These are phyloP conservation scores for Macrophomina tecta DNA, from an alignment of 2,329 filamentous ascomycete species.

Conservation along the genomic window DNA sequence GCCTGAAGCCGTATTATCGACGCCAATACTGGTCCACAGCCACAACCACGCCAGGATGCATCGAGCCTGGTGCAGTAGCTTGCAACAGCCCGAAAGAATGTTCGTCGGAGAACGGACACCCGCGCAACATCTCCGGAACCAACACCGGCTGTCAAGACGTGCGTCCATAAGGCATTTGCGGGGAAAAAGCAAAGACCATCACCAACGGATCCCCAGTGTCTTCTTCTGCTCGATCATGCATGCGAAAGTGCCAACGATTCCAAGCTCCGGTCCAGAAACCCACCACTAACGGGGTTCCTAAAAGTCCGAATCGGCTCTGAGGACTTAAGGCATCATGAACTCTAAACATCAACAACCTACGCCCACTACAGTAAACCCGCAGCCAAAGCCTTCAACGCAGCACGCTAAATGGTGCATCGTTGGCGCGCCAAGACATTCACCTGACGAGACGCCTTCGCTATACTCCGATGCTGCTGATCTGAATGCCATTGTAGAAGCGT, in stretches of 20 bases:
- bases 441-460: neutral
- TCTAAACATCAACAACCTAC: neutral
- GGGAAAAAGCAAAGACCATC: neutral
- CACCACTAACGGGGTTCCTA: neutral
- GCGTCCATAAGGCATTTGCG: neutral
- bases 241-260: neutral
- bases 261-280: neutral
- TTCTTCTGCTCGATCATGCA: neutral
- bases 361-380: neutral
- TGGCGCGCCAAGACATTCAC: neutral
- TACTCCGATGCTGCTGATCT: neutral
- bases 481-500: neutral
- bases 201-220: neutral
- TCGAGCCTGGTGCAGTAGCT: conserved; percentile 18
- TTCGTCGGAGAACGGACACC: neutral
- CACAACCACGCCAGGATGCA: conserved; percentile 6
- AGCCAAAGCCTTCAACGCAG: neutral
- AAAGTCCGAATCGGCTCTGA: neutral
- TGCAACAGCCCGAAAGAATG: conserved; percentile 4
- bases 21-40: neutral
- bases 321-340: neutral
- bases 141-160: neutral
- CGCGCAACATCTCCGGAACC: neutral
- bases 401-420: neutral
- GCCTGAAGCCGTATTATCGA: neutral